phyloP scores from a whole-genome alignment of 1,284 basidiomycete genomes.

The Fomitopsis pinicola region DNA sequence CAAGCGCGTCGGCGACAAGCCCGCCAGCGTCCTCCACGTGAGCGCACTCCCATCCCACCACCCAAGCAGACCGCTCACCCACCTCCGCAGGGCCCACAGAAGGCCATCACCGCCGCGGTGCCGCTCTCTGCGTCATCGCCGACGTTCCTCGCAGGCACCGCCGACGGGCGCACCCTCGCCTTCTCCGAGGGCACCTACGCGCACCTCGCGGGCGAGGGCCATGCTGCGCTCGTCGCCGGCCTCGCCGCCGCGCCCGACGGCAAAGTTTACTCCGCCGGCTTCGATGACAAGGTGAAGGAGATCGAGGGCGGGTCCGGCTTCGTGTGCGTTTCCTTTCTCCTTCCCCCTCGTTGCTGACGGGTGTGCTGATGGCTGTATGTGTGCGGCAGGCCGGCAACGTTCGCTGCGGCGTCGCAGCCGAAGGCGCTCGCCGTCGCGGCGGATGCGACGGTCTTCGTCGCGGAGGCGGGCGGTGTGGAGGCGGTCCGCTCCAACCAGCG shows the following conservation, averaged over 20 bases:
- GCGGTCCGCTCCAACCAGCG: slow-evolving; percentile 65
- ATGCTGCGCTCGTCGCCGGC: slow-evolving; percentile 69
- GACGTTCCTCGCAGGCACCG: slow-evolving; percentile 81
- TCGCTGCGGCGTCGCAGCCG: slow-evolving; percentile 63
- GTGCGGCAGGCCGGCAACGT: slow-evolving; percentile 39
- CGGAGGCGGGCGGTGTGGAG: slow-evolving; percentile 64
- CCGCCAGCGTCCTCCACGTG: slow-evolving; percentile 61
- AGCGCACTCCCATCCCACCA: slow-evolving; percentile 10
- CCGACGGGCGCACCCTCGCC: slow-evolving; percentile 77
- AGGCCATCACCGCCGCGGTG: slow-evolving; percentile 67
- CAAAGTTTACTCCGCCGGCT: slow-evolving; percentile 69
- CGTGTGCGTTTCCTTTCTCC: slow-evolving; percentile 40
- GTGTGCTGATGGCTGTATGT: not conserved
- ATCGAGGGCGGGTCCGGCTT: slow-evolving; percentile 48
- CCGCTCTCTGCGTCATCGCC: slow-evolving; percentile 32
- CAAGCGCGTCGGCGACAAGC: slow-evolving; percentile 57
- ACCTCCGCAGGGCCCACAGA: slow-evolving; percentile 65
- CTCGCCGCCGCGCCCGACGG: slow-evolving; percentile 49
- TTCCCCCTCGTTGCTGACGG: not conserved
- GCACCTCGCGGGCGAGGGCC: slow-evolving; percentile 60
- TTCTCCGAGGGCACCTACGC: slow-evolving; percentile 51
- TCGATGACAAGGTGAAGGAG: slow-evolving; percentile 77
- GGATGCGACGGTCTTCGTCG: slow-evolving; percentile 73
- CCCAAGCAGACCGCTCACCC: not conserved
- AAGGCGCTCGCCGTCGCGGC: slow-evolving; percentile 57